Conservation (phyloP, 345 rosid species). For the Pugionium dolabratum region DNA sequence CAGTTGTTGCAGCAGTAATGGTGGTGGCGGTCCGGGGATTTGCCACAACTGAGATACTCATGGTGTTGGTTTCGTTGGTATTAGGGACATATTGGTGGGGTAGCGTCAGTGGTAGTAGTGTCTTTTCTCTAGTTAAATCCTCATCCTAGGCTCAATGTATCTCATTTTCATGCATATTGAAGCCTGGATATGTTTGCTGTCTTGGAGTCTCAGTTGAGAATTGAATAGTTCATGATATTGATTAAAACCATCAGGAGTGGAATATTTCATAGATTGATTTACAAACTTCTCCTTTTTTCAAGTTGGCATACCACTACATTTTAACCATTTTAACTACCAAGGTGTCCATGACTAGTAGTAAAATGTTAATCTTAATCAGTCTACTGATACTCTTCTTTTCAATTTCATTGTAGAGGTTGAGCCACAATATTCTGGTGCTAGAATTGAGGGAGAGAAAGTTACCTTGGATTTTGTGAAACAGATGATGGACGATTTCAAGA, state of each 20-base stretch:
- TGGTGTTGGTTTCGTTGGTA: conserved; percentile 75
- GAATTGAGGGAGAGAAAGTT: conserved; percentile 82
- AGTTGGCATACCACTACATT: neutral
- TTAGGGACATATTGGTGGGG: conserved; percentile 80
- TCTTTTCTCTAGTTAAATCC: conserved; percentile 53
- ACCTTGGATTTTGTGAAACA: conserved; percentile 88
- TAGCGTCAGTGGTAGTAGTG: conserved; percentile 73
- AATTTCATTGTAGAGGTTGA: conserved; percentile 74
- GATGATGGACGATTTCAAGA: conserved; percentile 94
- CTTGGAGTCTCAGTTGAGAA: conserved; percentile 19
- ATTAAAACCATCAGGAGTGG: conserved; percentile 23
- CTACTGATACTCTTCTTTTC: conserved; percentile 26
- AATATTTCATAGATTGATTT: neutral
- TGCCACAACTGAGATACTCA: conserved; percentile 65
- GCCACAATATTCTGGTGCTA: conserved; percentile 92
- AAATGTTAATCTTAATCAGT: neutral
- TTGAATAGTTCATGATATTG: conserved; percentile 4
- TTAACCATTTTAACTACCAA: neutral
- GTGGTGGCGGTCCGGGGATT: conserved; percentile 67
- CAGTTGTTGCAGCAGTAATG: conserved; percentile 73
- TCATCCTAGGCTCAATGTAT: conserved; percentile 27
- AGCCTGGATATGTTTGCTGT: conserved; percentile 11
- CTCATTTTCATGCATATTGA: conserved; percentile 18
- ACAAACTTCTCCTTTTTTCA: neutral
- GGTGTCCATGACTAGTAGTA: conserved; percentile 10